Evolutionary conservation across 208 protist species (phyloP).

Genomic region (Wallacemonas rigidus): DNA sequence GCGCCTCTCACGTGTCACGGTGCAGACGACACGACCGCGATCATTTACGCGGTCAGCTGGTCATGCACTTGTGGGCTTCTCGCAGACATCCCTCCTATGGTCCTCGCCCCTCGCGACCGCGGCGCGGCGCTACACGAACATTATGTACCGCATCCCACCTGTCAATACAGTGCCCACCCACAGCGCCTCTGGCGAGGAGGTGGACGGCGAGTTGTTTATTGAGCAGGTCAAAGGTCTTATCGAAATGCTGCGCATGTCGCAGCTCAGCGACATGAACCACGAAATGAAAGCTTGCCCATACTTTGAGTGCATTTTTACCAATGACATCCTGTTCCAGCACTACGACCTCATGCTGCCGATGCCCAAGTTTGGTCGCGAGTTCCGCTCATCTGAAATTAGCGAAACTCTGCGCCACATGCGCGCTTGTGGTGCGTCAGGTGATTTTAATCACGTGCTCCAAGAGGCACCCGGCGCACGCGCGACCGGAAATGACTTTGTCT

Average conservation of each 20-base stretch:
- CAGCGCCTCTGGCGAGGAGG: slow-evolving; percentile 62
- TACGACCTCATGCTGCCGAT: slow-evolving; percentile 83
- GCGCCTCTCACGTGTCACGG: background rate
- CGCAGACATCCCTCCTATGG: background rate
- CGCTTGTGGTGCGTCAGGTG: slow-evolving; percentile 66
- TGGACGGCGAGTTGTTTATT: slow-evolving; percentile 76
- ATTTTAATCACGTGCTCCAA: slow-evolving; percentile 81
- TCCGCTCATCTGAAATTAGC: slow-evolving; percentile 75
- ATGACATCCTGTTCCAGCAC: slow-evolving; percentile 82
- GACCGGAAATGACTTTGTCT: slow-evolving; percentile 75
- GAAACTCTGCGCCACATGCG: slow-evolving; percentile 90
- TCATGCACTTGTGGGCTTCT: background rate
- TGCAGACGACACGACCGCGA: background rate
- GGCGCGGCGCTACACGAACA: slow-evolving; percentile 69
- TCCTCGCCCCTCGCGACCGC: slow-evolving; percentile 1
- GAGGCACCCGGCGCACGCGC: slow-evolving; percentile 68
- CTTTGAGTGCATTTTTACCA: slow-evolving; percentile 79
- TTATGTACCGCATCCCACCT: slow-evolving; percentile 71
- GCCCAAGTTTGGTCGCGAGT: slow-evolving; percentile 83
- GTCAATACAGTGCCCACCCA: slow-evolving; percentile 73
- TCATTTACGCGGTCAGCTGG: background rate
- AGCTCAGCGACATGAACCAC: slow-evolving; percentile 75
- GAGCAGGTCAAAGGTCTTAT: slow-evolving; percentile 71
- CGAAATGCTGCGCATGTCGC: slow-evolving; percentile 54
- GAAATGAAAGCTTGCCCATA: slow-evolving; percentile 86